A percentile compares a stretch with the other conserved stretches of the same genome.
Evolutionary conservation across 805 yeast genomes (phyloP).

Genomic region (Saccharomyces kudriavzevii): DNA sequence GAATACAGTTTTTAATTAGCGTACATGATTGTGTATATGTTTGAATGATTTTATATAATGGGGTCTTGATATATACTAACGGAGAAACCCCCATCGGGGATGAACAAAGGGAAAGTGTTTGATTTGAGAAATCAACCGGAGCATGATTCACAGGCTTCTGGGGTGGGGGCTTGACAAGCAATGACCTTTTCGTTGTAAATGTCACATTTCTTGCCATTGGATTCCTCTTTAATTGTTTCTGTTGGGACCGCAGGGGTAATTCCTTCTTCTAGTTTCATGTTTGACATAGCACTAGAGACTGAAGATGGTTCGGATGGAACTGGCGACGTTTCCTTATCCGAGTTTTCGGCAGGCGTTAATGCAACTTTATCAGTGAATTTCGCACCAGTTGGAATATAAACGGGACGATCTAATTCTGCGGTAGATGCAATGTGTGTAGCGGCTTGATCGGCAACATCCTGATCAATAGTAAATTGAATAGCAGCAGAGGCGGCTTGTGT

Average conservation of each 20-base stretch:
- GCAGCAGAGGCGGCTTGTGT: slow-evolving; percentile 97
- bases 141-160: slow-evolving; percentile 98
- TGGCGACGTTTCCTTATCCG: slow-evolving; percentile 26
- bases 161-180: slow-evolving; percentile 95
- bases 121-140: slow-evolving; percentile 57
- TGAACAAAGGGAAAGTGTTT: neutral
- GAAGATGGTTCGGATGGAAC: slow-evolving; percentile 32
- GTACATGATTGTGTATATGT: neutral
- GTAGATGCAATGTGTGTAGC: slow-evolving; percentile 41
- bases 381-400: slow-evolving; percentile 25
- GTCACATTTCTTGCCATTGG: slow-evolving; percentile 52
- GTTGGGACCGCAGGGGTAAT: slow-evolving; percentile 33
- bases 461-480: slow-evolving; percentile 77
- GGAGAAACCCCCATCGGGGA: neutral
- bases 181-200: slow-evolving; percentile 88
- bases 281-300: slow-evolving; percentile 22
- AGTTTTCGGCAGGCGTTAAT: slow-evolving; percentile 7
- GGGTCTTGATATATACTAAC: neutral
- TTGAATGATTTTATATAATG: neutral
- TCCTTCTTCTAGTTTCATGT: slow-evolving; percentile 34
- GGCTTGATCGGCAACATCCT: slow-evolving; percentile 91
- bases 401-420: slow-evolving; percentile 33
- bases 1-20: neutral
- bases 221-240: slow-evolving; percentile 18
- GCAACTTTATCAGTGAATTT: slow-evolving; percentile 6